Base-by-base conservation (phyloP, 345 rosid genomes). In the Cardamine resedifolia region DNA sequence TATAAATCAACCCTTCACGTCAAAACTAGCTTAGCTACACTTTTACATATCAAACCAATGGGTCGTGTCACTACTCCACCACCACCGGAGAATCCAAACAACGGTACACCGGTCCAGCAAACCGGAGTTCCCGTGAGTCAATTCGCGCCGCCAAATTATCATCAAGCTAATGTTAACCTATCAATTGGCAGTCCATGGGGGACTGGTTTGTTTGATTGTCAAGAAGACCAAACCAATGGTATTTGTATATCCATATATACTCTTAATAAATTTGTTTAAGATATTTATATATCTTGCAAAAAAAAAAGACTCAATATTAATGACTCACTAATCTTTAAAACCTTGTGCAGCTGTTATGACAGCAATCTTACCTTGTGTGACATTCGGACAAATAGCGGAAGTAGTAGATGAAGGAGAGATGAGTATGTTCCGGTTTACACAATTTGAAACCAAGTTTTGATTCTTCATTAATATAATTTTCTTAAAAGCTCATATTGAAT, bases 351-450 rank as follows among this genome's bases (percentile, higher is more conserved):
- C 84, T 38, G 57, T 81, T 20, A 39, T 76, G 70, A 78, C 87
- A 49, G 47, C 77, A 27, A 51, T 72, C 65, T 66, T 73, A 19
- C 88, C 86, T 19, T 83, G 85, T 64, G 48, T 79, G 52, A 83
- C 89, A 30, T 85, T 79, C 36, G 87, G 89, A 58, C 83, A 74
- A 67, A 81, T 83, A 70, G 73, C 87, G 0, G 87, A 83, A 77
- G 84, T 85, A 4, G 2, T 80, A 50, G 86, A 80, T 62, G 78
- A 81, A 71, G 87, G 85, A 63, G 83, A 81, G 33, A 76, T 77
- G 69, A 68, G 85, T 81, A 80, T 66, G 83, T 71, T 33, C 44
- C 9, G 2, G 44, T 36, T 66, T 26, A 36, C 26, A 15, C 15
- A 18, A 27, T 6, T 19, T 48, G 11, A 38, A 36, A 38, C 15